phyloP scores from a whole-genome alignment of 2,329 filamentous ascomycete genomes.

The Coniochaeta sp. region DNA sequence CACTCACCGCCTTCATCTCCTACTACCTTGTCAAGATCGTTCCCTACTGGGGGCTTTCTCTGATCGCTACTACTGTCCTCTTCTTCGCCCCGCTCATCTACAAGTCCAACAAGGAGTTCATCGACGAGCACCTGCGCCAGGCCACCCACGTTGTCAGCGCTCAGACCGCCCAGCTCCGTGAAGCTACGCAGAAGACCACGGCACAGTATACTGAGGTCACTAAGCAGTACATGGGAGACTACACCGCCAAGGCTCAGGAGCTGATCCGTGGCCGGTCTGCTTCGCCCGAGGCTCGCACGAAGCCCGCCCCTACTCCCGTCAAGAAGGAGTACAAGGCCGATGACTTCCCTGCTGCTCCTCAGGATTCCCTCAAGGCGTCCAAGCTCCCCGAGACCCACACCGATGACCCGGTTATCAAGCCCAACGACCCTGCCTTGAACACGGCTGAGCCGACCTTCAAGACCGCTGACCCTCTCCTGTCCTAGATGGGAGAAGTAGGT shows the following conservation, averaged over 20 bases:
- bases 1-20: constrained; percentile 52
- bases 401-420: not conserved
- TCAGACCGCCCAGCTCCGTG: constrained; percentile 56
- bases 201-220: constrained; percentile 53
- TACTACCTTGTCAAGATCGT: constrained; percentile 64
- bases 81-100: constrained; percentile 60
- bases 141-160: constrained; percentile 49
- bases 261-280: constrained; percentile 45
- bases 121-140: constrained; percentile 54
- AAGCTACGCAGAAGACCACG: constrained; percentile 56
- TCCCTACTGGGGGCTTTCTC: constrained; percentile 60
- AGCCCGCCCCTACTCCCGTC: constrained; percentile 18
- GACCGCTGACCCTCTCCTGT: constrained; percentile 16
- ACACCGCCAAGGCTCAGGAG: constrained; percentile 60
- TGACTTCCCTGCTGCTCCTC: constrained; percentile 40
- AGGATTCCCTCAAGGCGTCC: constrained; percentile 7
- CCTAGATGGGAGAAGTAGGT: not conserved
- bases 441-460: constrained; percentile 19
- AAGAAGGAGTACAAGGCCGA: constrained; percentile 26
- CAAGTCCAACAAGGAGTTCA: constrained; percentile 60
- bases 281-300: constrained; percentile 32
- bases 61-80: constrained; percentile 49
- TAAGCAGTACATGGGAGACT: constrained; percentile 62
- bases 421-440: constrained; percentile 14
- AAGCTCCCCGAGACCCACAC: not conserved